Conservation (phyloP, 2,329 filamentous ascomycete genomes). For the Hypoxylon sp. region DNA sequence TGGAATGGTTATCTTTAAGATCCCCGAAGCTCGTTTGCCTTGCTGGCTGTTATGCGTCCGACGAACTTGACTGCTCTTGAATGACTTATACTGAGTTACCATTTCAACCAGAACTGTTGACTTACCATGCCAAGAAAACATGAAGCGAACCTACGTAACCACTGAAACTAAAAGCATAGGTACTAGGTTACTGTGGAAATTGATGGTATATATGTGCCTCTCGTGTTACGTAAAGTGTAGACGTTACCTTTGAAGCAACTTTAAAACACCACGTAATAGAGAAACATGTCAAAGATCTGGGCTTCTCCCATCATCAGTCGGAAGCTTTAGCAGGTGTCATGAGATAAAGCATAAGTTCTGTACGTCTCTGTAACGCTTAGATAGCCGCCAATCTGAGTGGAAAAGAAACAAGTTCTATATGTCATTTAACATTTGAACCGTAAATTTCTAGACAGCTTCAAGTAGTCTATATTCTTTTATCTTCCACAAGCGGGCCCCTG, state of each 20-base stretch:
- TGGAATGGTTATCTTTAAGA: conserved; percentile 39
- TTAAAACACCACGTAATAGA: neutral
- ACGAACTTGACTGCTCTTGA: neutral
- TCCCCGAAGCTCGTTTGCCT: conserved; percentile 15
- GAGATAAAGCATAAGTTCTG: too few relatives aligned
- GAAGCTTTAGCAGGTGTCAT: too few relatives aligned
- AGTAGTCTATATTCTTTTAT: neutral
- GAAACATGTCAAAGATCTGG: too few relatives aligned
- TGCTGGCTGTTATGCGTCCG: neutral
- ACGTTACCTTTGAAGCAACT: neutral
- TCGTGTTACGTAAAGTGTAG: neutral
- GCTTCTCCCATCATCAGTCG: too few relatives aligned
- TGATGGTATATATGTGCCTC: neutral
- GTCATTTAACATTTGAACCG: neutral
- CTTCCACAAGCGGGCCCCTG: neutral
- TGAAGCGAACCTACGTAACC: neutral
- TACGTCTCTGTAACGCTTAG: too few relatives aligned
- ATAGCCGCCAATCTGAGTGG: too few relatives aligned
- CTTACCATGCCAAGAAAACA: neutral
- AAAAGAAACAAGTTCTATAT: too few relatives aligned
- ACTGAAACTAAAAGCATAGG: too few relatives aligned
- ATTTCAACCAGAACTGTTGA: neutral
- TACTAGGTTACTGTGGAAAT: neutral
- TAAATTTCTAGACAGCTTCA: too few relatives aligned
- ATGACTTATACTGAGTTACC: neutral